These are phyloP conservation scores for Cytospora mali DNA, from an alignment of 2,329 filamentous ascomycete species.

Conservation along the genomic window DNA sequence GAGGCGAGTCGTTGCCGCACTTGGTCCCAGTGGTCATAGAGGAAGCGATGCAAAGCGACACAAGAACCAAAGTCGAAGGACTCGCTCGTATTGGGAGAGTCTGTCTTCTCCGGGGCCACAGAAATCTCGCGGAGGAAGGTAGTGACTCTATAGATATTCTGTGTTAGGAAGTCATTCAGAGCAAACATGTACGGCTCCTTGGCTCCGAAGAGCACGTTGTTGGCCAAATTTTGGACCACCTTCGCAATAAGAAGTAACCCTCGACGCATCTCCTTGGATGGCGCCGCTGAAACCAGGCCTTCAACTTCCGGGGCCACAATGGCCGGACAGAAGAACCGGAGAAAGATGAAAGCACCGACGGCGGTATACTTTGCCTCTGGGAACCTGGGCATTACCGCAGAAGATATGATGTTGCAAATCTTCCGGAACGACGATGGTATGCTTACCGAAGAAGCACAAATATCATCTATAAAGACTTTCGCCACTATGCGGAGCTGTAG, in stretches of 20 bases:
- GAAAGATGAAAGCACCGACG: constrained; percentile 71
- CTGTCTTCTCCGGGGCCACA: constrained; percentile 52
- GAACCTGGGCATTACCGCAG: constrained; percentile 64
- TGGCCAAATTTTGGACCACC: constrained; percentile 71
- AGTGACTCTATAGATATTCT: constrained; percentile 69
- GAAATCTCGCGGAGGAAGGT: constrained; percentile 70
- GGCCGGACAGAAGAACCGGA: constrained; percentile 72
- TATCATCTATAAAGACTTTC: constrained; percentile 72
- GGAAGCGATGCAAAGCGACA: constrained; percentile 67
- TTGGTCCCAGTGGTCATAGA: constrained; percentile 74
- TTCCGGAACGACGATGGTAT: constrained; percentile 67
- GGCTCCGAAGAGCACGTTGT: constrained; percentile 71
- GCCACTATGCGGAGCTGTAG: constrained; percentile 67
- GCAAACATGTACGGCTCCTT: constrained; percentile 76
- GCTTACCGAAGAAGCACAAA: constrained; percentile 62
- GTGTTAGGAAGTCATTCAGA: constrained; percentile 67
- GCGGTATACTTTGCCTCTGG: constrained; percentile 73
- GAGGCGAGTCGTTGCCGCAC: constrained; percentile 65
- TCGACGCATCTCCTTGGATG: constrained; percentile 70
- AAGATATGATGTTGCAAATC: constrained; percentile 69
- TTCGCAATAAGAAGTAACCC: constrained; percentile 71
- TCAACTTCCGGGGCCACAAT: constrained; percentile 72
- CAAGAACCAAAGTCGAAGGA: constrained; percentile 72
- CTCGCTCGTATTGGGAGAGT: constrained; percentile 47
- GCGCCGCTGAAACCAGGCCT: constrained; percentile 61